Conservation (phyloP, 2,329 filamentous ascomycete species). For the Botrytis elliptica region DNA sequence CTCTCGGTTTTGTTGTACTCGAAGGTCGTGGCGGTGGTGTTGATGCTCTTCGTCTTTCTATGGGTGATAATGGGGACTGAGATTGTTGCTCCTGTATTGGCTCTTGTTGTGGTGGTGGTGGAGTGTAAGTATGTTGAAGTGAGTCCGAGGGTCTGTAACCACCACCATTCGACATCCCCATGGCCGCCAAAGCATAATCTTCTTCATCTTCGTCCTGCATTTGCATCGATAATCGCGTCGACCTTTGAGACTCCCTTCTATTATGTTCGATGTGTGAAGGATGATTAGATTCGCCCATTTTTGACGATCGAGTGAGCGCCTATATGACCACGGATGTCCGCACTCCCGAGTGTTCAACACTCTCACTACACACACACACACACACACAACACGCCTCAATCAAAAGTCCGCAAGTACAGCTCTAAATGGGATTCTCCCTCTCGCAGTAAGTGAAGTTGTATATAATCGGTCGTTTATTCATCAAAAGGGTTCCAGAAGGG, state of each 20-base stretch:
- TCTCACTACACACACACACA: neutral
- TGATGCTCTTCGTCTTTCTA: constrained; percentile 32
- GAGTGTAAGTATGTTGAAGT: constrained; percentile 28
- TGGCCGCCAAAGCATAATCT: constrained; percentile 49
- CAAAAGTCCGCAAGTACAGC: neutral
- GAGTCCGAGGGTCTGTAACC: constrained; percentile 19
- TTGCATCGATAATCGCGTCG: constrained; percentile 41
- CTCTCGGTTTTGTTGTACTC: constrained; percentile 55
- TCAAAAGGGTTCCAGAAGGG: neutral
- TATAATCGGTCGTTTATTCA: constrained; percentile 9
- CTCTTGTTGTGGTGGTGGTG: constrained; percentile 27
- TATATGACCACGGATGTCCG: constrained; percentile 14
- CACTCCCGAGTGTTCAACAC: constrained; percentile 21
- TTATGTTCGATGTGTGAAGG: constrained; percentile 41
- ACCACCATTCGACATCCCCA: constrained; percentile 52
- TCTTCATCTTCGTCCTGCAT: constrained; percentile 43
- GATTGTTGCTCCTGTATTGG: constrained; percentile 13
- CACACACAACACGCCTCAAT: constrained; percentile 11
- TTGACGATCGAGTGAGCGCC: constrained; percentile 13
- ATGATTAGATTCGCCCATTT: constrained; percentile 27
- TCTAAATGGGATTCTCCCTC: neutral
- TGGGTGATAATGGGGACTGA: constrained; percentile 28
- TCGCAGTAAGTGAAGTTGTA: neutral
- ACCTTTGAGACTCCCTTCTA: constrained; percentile 46
- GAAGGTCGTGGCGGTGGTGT: constrained; percentile 46